A percentile compares a stretch with the other conserved stretches of the same genome.
These are phyloP conservation scores for Aspergillus floridensis DNA, from an alignment of 2,329 filamentous ascomycete genomes.

Conservation along the genomic window DNA sequence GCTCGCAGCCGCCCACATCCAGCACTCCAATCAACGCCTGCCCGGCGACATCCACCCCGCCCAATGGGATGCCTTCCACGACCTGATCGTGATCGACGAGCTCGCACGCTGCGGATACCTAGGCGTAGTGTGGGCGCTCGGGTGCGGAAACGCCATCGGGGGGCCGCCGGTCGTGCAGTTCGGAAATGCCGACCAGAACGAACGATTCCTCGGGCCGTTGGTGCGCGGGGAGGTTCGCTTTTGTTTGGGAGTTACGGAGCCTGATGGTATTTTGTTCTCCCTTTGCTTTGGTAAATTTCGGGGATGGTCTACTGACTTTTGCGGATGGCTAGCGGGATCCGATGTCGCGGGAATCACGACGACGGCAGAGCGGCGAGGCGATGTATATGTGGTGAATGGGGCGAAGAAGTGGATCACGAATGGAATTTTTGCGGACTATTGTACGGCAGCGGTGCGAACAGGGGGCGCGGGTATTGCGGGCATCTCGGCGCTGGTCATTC, in stretches of 20 bases:
- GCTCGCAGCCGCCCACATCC: too few relatives aligned
- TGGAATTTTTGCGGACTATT: constrained; percentile 67
- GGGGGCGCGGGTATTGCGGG: constrained; percentile 63
- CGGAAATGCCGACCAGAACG: constrained; percentile 15
- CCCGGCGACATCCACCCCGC: constrained; percentile 28
- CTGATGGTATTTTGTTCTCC: too few relatives aligned
- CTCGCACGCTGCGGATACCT: constrained; percentile 34
- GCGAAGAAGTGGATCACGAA: constrained; percentile 78
- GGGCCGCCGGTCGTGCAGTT: constrained; percentile 32
- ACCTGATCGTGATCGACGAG: constrained; percentile 39
- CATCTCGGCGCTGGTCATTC: constrained; percentile 66
- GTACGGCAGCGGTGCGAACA: constrained; percentile 70
- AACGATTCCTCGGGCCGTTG: too few relatives aligned
- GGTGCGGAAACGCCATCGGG: constrained; percentile 34
- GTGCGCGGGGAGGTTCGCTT: too few relatives aligned
- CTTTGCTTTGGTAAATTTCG: too few relatives aligned
- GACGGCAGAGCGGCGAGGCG: constrained; percentile 59
- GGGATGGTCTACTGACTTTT: too few relatives aligned
- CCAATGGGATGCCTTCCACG: constrained; percentile 40
- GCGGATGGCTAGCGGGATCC: constrained; percentile 53
- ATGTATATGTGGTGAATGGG: constrained; percentile 72
- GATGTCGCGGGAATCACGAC: constrained; percentile 73
- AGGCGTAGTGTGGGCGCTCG: constrained; percentile 32
- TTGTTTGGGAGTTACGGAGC: too few relatives aligned
- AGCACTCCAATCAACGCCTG: constrained; percentile 9